Evolutionary conservation across 73 alveolate genomes (phyloP), one percentile per base, ranked within the genome.

Genomic region (Symbiodinium pilosum): DNA sequence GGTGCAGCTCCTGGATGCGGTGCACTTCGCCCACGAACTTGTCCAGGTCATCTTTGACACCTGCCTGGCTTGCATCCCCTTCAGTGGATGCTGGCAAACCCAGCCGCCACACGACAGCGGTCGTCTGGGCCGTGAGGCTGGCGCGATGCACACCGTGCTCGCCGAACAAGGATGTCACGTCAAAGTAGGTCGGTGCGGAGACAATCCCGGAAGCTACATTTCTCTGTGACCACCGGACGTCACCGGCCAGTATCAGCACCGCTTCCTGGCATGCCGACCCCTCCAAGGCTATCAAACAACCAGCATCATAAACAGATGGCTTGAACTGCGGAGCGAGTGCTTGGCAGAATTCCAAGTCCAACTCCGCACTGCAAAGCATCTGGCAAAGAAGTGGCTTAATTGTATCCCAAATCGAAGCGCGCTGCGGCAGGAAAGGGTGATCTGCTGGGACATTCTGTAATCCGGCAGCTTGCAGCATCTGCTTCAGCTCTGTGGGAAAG

Each of bases 301-400:
- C 94, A 11, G 94, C 94, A 38, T 87, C 94, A 38, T 87, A 87
- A 64, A 87, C 94, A 5, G 94, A n/a, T 32, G 94, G 84, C 40
- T 47, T 34, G 84, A 87, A 87, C 59, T 87, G 32, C 34, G 56
- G 94, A 8, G 75, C 83, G 24, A 87, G 59, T 3, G 85, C 77
- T 26, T 59, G 77, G 77, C 77, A 59, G 34, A 59, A 59, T 8
- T 14, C 77, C 38, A 59, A 59, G 77, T 59, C 77, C 6, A 59
- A 14, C 36, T 59, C 94, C 86, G 68, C 28, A 4, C 43, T 87
- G 40, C 94, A 87, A 21, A 87, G 68, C 43, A 87, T 38, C 36
- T 77, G 85, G 75, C 94, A 87, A 51, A 87, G 75, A 83, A 87
- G 42, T 5, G 94, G 94, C 71, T 87, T 84, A 34, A 87, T 41